Evolutionary conservation across 2,329 filamentous ascomycete species (phyloP).

Genomic region (Claviceps maximensis): DNA sequence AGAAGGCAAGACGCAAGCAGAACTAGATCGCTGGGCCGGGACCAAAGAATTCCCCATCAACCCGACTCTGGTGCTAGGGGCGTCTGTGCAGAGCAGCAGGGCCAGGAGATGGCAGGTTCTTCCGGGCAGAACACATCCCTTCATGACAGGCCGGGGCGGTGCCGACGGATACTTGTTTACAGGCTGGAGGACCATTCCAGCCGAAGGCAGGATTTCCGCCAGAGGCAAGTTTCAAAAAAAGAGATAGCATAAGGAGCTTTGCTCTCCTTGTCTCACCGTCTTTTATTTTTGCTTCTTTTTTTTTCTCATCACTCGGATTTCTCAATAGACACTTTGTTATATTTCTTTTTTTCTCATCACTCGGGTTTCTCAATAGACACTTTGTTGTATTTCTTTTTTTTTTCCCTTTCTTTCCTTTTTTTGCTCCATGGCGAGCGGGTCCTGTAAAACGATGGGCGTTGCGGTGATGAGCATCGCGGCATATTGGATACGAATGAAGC

Average conservation of each 20-base stretch:
- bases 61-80: conserved; percentile 68
- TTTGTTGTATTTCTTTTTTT: too few species aligned
- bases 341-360: too few species aligned
- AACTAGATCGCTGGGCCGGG: conserved; percentile 44
- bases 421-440: too few species aligned
- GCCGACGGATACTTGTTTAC: conserved; percentile 87
- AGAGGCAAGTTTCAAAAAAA: conserved; percentile 66
- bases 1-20: conserved; percentile 29
- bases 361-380: too few species aligned
- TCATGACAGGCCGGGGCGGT: conserved; percentile 82
- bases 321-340: too few species aligned
- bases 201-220: conserved; percentile 67
- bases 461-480: background rate
- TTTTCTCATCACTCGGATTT: too few species aligned
- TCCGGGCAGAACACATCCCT: conserved; percentile 79
- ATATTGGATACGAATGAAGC: background rate
- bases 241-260: conserved; percentile 18
- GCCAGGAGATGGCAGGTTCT: conserved; percentile 80
- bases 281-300: too few species aligned
- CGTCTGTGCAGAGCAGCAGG: conserved; percentile 67
- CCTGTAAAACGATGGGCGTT: too few species aligned
- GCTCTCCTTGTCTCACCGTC: background rate
- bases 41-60: conserved; percentile 74
- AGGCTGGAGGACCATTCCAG: conserved; percentile 66
- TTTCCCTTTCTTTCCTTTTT: too few species aligned